Evolutionary conservation across 2,329 filamentous ascomycete species (phyloP), one percentile per base, ranked within the genome.

Genomic region (Aphanoascus verrucosus): DNA sequence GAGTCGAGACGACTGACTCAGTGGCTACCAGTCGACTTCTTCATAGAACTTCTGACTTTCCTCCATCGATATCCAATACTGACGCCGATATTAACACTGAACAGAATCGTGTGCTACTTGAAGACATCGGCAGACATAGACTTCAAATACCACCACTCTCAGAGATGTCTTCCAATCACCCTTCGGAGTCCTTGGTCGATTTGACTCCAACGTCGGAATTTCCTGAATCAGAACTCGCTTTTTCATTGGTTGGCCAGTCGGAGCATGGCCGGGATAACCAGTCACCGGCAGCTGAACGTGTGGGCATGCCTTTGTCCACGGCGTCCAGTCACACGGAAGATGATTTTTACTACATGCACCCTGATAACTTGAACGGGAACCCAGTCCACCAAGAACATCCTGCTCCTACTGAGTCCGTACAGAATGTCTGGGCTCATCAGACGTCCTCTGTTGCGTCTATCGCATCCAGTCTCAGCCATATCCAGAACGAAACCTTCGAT

Each of bases 131-230:
- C 41, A 57, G 49, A 35, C 58, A 62, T 52, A 57, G 58, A 40
- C 54, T 67, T 32, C 64, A 60, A 52, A 42, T 67, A 46, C 59
- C 60, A 14, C 20, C 40, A 5, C 6, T 68, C 5, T 65, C 67
- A 12, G 64, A 65, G n/a, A 58, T 61, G 15, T 51, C 65, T 6
- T 69, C 71, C 4, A 66, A 62, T 45, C 68, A 71, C 52, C 66
- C 67, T 17, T 72, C 72, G 1, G 70, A 72, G 52, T 70, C 68
- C 31, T 60, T 72, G 6, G 58, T 72, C 45, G 69, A 74, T 55
- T 65, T 74, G 9, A 75, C 73, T 3, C 73, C 73, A 23, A 73
- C 72, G n/a, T 60, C 57, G 12, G 64, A 62, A 31, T 57, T 57
- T 52, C 9, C 50, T 45, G 50, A 55, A 31, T 48, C 51, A 20